phyloP scores from a whole-genome alignment of 2,329 filamentous ascomycete species.

The Aspergillus piperis region DNA sequence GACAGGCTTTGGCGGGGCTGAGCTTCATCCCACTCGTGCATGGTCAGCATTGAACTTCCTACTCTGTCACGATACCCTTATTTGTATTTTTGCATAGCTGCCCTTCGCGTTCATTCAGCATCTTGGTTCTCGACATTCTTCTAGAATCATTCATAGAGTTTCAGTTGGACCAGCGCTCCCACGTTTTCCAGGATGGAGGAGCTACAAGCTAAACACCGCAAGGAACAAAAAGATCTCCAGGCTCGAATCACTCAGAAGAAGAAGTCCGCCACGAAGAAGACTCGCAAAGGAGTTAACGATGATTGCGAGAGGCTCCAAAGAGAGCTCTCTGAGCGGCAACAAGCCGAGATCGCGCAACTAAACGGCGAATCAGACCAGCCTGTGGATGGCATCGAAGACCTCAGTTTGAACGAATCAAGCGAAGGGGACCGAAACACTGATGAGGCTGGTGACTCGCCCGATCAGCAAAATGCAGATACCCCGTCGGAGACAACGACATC shows the following conservation, averaged over 20 bases:
- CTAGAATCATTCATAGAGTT: neutral
- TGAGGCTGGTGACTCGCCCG: neutral
- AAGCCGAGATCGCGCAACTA: constrained; percentile 51
- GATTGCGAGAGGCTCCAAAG: constrained; percentile 62
- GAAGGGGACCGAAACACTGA: constrained; percentile 12
- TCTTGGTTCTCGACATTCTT: neutral
- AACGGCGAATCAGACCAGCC: constrained; percentile 34
- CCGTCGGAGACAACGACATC: constrained; percentile 13
- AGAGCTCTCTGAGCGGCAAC: constrained; percentile 58
- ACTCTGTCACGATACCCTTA: neutral
- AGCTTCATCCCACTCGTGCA: neutral
- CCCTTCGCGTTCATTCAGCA: neutral
- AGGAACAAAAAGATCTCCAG: constrained; percentile 85
- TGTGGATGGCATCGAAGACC: constrained; percentile 33
- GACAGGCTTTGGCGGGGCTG: neutral
- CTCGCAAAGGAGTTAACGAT: constrained; percentile 68
- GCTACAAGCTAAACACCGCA: constrained; percentile 76
- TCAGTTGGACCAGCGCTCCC: neutral
- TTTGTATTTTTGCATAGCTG: neutral
- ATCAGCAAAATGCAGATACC: constrained; percentile 6
- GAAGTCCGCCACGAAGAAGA: constrained; percentile 88
- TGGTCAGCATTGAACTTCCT: neutral
- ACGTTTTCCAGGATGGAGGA: constrained; percentile 62
- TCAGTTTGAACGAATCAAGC: constrained; percentile 33
- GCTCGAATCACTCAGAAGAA: constrained; percentile 89